phyloP scores from a whole-genome alignment of 83 land plant species.

The Picea engelmannii region DNA sequence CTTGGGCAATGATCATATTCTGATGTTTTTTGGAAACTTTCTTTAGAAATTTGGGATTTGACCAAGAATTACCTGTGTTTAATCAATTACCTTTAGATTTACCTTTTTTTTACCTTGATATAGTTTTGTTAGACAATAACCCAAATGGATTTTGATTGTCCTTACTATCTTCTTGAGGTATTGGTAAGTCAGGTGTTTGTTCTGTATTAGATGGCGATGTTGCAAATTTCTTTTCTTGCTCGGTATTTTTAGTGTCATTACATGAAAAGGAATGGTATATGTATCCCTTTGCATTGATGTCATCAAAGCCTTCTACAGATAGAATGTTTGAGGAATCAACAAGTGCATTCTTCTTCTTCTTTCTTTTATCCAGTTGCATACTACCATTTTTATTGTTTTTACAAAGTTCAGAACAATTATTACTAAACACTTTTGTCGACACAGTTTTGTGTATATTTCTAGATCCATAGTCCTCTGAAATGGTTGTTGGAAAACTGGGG shows the following conservation, averaged over 20 bases:
- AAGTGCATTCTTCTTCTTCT: background rate
- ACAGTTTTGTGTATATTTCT: background rate
- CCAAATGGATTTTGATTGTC: background rate
- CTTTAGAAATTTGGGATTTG: background rate
- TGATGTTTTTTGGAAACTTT: slow-evolving; percentile 2
- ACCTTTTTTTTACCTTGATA: slow-evolving; percentile 1
- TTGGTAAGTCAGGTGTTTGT: background rate
- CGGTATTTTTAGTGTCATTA: background rate
- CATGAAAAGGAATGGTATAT: background rate
- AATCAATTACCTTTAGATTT: background rate
- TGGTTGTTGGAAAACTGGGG: too few species aligned
- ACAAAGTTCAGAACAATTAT: background rate
- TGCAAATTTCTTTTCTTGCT: background rate
- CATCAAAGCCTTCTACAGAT: background rate
- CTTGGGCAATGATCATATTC: slow-evolving; percentile 7
- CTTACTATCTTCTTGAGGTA: background rate
- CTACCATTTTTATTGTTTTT: background rate
- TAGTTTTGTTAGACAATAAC: background rate
- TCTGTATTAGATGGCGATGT: slow-evolving; percentile 1
- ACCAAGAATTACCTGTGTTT: slow-evolving; percentile 3
- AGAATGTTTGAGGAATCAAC: background rate
- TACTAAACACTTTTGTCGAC: background rate
- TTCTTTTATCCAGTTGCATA: background rate
- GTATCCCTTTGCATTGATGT: background rate
- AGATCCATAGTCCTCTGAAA: background rate